Conservation (phyloP, 2,329 filamentous ascomycete species). For the Pyrenophora seminiperda region DNA sequence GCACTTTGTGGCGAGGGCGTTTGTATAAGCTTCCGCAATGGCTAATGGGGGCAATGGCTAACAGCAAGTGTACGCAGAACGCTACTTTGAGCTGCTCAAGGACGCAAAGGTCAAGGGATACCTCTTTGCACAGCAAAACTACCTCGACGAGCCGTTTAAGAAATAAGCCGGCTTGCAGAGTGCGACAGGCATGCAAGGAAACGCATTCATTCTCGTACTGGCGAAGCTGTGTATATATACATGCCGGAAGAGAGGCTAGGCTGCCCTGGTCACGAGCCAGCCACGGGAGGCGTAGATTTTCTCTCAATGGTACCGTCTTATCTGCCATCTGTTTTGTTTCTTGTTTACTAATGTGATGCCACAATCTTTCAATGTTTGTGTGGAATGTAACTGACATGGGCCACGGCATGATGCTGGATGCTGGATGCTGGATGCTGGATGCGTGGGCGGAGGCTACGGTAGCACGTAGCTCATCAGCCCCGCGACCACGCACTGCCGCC, state of each 20-base stretch:
- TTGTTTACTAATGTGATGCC: slow-evolving; percentile 8
- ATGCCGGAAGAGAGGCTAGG: slow-evolving; percentile 25
- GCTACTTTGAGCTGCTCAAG: slow-evolving; percentile 78
- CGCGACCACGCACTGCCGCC: slow-evolving; percentile 29
- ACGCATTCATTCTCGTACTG: slow-evolving; percentile 19
- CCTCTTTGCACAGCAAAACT: slow-evolving; percentile 80
- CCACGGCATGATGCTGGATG: slow-evolving; percentile 15
- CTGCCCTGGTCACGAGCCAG: slow-evolving; percentile 11
- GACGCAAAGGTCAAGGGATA: slow-evolving; percentile 78
- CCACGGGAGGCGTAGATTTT: slow-evolving; percentile 10
- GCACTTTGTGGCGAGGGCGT: no score
- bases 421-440: no score
- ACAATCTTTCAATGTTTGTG: background rate
- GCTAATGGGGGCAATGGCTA: slow-evolving; percentile 19
- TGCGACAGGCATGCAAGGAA: slow-evolving; percentile 1
- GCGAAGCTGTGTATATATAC: slow-evolving; percentile 42
- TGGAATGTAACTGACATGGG: background rate
- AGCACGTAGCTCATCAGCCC: slow-evolving; percentile 23
- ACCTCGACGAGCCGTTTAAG: slow-evolving; percentile 52
- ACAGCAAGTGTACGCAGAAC: slow-evolving; percentile 59
- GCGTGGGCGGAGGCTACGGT: slow-evolving; percentile 34
- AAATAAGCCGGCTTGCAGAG: slow-evolving; percentile 11
- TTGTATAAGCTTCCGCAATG: no score
- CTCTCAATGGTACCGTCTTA: slow-evolving; percentile 11
- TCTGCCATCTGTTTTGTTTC: background rate